Evolutionary conservation across 768 basidiomycete genomes (phyloP).

Genomic region (Piloderma croceum): DNA sequence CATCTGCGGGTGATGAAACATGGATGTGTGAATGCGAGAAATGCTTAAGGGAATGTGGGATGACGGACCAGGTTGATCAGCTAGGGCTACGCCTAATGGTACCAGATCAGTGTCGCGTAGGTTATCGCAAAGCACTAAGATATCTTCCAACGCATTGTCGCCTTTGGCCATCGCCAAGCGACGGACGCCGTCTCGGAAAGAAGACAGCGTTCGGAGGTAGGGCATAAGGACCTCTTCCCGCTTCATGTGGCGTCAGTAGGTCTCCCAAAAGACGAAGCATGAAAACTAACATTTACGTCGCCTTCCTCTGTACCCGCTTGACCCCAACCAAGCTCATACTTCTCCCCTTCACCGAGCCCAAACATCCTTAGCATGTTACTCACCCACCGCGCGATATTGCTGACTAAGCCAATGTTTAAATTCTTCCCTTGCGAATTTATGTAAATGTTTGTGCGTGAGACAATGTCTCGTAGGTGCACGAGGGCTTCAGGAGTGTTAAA

Average conservation of each 20-base stretch:
- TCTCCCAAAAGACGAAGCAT: constrained; percentile 2
- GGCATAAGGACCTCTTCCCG: constrained; percentile 84
- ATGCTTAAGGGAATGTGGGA: constrained; percentile 1
- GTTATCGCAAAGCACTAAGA: constrained; percentile 82
- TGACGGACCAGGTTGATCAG: constrained; percentile 90
- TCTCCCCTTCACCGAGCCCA: constrained; percentile 69
- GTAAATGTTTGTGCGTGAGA: constrained; percentile 85
- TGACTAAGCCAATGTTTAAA: constrained; percentile 58
- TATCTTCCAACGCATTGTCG: constrained; percentile 65
- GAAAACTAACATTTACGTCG: not conserved
- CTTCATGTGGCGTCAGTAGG: constrained; percentile 34
- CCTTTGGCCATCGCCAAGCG: constrained; percentile 70
- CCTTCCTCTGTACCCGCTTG: constrained; percentile 37
- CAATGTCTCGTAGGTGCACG: constrained; percentile 68
- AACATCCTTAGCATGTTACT: constrained; percentile 73
- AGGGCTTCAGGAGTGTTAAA: constrained; percentile 92
- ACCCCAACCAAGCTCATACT: constrained; percentile 80
- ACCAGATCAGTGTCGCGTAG: constrained; percentile 87
- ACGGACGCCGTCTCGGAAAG: constrained; percentile 89
- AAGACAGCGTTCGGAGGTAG: constrained; percentile 77
- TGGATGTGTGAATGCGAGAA: constrained; percentile 6
- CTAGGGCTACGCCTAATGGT: constrained; percentile 91
- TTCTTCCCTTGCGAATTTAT: constrained; percentile 60
- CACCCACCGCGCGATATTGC: constrained; percentile 61
- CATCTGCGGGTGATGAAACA: constrained; percentile 55